These are phyloP conservation scores for Aspergillus sp. DNA, from an alignment of 2,329 filamentous ascomycete species.

Conservation along the genomic window DNA sequence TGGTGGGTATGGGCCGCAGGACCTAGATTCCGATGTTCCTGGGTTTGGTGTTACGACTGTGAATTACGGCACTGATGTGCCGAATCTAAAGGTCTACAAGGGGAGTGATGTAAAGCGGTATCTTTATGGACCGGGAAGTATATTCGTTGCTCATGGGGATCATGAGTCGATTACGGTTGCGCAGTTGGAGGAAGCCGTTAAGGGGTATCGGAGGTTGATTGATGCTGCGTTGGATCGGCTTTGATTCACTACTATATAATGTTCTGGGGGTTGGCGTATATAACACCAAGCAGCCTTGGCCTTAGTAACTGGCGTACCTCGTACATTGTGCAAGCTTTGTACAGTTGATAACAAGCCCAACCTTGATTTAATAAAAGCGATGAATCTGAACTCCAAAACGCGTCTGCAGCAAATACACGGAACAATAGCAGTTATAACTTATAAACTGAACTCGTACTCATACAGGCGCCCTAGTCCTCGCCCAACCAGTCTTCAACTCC, in stretches of 20 bases:
- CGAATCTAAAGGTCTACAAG: constrained; percentile 70
- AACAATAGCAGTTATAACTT: background rate
- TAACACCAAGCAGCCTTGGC: background rate
- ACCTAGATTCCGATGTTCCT: constrained; percentile 77
- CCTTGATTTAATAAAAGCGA: background rate
- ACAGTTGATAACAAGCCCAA: background rate
- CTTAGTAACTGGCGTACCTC: background rate
- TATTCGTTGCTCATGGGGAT: constrained; percentile 83
- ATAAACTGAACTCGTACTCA: background rate
- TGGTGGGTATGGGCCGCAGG: constrained; percentile 71
- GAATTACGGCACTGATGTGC: constrained; percentile 93
- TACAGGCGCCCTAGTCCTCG: constrained; percentile 20
- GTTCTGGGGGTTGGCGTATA: background rate
- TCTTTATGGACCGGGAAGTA: constrained; percentile 66
- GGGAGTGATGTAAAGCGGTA: constrained; percentile 55
- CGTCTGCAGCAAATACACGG: background rate
- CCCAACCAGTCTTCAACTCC: constrained; percentile 43
- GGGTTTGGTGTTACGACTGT: constrained; percentile 82
- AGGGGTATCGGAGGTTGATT: constrained; percentile 74
- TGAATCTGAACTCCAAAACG: background rate
- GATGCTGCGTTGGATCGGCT: constrained; percentile 27
- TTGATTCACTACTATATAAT: background rate
- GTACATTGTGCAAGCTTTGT: background rate
- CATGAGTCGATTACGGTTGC: constrained; percentile 75
- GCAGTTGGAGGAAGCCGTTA: constrained; percentile 75